phyloP scores from a whole-genome alignment of 352 stramenopile genomes.

The Globisporangium sylvaticum region DNA sequence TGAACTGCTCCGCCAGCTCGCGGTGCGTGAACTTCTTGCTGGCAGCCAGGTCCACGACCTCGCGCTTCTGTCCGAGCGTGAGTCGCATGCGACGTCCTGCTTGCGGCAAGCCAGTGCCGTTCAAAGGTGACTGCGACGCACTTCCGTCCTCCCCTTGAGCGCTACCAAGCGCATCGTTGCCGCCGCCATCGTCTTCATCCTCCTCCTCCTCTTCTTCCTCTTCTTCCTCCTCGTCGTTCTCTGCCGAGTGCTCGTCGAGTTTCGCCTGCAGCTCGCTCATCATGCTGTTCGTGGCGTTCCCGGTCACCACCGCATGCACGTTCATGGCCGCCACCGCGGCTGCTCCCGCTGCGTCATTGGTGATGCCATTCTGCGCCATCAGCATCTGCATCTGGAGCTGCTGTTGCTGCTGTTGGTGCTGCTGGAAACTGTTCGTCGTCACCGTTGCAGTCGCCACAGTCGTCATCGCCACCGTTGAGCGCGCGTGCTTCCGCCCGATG shows the following conservation, averaged over 20 bases:
- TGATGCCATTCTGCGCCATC: conserved; percentile 15
- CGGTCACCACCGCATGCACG: conserved; percentile 2
- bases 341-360: conserved; percentile 4
- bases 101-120: conserved; percentile 18
- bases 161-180: not conserved
- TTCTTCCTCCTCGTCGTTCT: conserved; percentile 10
- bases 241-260: conserved; percentile 15
- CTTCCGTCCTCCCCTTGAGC: not conserved
- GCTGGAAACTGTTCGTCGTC: conserved; percentile 9
- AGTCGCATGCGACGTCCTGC: conserved; percentile 59
- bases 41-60: conserved; percentile 76
- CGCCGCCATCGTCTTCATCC: not conserved
- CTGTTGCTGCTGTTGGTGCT: conserved; percentile 7
- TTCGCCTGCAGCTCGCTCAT: conserved; percentile 23
- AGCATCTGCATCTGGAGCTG: conserved; percentile 19
- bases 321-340: conserved; percentile 11
- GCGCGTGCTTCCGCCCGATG: conserved; percentile 22
- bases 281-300: not conserved
- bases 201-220: conserved; percentile 15
- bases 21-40: conserved; percentile 87
- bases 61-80: conserved; percentile 82
- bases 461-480: not conserved
- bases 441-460: not conserved
- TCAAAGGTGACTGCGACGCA: not conserved
- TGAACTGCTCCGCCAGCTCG: conserved; percentile 80